Percentiles rank a stretch among this genome's conserved stretches.
phyloP scores from a whole-genome alignment of 345 rosid genomes.

The Boechera stricta region DNA sequence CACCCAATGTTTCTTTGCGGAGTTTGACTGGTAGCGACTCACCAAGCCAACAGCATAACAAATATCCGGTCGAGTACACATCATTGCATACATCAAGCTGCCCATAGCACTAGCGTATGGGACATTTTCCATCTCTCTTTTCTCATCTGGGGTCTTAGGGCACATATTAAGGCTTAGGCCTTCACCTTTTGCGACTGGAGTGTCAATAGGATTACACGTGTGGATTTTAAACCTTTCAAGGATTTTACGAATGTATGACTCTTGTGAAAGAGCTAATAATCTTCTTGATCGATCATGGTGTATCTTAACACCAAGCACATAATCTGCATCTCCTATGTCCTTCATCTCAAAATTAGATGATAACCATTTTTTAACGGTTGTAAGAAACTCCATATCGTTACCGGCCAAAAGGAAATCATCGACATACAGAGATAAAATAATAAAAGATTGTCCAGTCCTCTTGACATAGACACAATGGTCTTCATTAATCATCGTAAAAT shows the following conservation, averaged over 20 bases:
- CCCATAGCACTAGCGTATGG: not conserved
- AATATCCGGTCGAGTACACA: not conserved
- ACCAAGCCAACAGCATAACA: conserved; percentile 1
- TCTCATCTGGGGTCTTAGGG: not conserved
- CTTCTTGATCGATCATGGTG: too few species aligned
- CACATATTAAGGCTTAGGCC: not conserved
- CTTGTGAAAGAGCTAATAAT: too few species aligned
- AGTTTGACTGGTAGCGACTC: not conserved
- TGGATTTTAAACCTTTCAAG: too few species aligned
- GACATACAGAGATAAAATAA: not conserved
- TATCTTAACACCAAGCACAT: too few species aligned
- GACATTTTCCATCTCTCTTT: not conserved
- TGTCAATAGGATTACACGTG: too few species aligned
- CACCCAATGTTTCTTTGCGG: not conserved
- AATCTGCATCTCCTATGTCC: not conserved
- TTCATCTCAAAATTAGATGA: conserved; percentile 16
- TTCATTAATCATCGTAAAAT: not conserved
- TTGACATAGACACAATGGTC: conserved; percentile 19
- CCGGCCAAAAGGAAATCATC: not conserved
- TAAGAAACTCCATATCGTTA: not conserved
- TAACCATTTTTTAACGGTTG: not conserved
- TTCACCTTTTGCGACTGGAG: too few species aligned
- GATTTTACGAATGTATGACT: too few species aligned
- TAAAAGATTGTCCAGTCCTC: not conserved
- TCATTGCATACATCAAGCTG: conserved; percentile 6